Conservation (phyloP, 768 basidiomycete genomes). For the Boletus rubropictus region DNA sequence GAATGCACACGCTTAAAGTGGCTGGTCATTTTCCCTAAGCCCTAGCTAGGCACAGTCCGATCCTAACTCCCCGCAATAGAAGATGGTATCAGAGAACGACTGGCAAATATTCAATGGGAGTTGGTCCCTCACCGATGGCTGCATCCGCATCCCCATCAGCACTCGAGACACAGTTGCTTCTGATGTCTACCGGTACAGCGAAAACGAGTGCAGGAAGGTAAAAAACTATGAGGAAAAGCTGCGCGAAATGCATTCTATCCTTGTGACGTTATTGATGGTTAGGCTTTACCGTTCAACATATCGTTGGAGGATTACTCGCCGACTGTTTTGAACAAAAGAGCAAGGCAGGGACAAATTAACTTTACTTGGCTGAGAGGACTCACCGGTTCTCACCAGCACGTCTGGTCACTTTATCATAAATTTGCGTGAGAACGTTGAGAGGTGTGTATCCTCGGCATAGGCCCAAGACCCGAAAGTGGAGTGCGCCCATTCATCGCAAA, state of each 20-base stretch:
- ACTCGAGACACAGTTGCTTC: background rate
- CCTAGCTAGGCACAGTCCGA: background rate
- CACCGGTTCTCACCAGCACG: too few species aligned
- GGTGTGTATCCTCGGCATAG: background rate
- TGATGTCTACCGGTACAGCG: background rate
- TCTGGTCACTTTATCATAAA: background rate
- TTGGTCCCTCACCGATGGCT: background rate
- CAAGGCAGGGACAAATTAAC: background rate
- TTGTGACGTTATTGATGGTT: background rate
- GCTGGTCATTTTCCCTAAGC: background rate
- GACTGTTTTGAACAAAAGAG: background rate
- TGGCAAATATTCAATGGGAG: background rate
- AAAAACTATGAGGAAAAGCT: background rate
- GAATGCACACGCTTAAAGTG: background rate
- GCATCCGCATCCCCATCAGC: fast-evolving
- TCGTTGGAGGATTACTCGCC: background rate
- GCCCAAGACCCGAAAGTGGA: background rate
- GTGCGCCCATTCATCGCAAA: background rate
- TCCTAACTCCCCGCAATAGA: background rate
- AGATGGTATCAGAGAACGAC: background rate
- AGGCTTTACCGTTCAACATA: background rate
- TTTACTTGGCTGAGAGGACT: background rate
- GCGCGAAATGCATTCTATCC: conserved; percentile 3
- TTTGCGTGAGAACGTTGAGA: background rate
- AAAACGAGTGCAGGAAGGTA: background rate